Base-by-base conservation (phyloP, 1,284 basidiomycete genomes). In the Apiotrichum gracile region DNA sequence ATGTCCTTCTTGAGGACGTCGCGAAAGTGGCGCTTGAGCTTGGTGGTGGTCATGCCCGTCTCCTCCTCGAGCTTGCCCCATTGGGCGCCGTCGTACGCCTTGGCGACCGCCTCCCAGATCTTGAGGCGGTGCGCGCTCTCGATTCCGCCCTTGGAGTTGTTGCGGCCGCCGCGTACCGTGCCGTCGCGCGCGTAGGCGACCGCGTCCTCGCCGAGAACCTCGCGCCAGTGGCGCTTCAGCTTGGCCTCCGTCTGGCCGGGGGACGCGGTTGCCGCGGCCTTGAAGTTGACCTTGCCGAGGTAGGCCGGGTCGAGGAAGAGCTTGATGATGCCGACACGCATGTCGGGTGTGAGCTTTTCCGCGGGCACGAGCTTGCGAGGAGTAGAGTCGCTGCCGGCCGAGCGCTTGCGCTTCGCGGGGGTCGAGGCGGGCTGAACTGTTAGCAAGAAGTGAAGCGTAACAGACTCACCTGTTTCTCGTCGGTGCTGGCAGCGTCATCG, bases 1-100 rank as follows among this genome's bases (percentile, higher is more conserved):
- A 50, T 64, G 16, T 67, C 65, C 52, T 66, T 69, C 22, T 49
- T 51, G 58, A 69, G 58, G 24, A 63, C 62, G 21, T 69, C 63
- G 34, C 57, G 52, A n/a, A 66, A 58, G 44, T 67, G 65, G 34
- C 66, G 61, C 51, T 63, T 64, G 24, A 69, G 56, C 53, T 67
- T 69, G 27, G 51, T 48, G 27, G 35, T 48, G n/a, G 25, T 51
- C 25, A 64, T 51, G 14, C 58, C 51, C 25, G 22, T 48, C 26
- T 39, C 44, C n/a, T 45, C 45, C 26, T 42, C 43, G 6, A 61
- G 39, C 5, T 22, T 26, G 26, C 16, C 35, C 52, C 52, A 54
- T 14, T 49, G 41, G 24, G 47, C 53, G 39, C 57, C 56, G 1
- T 63, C 61, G 38, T 58, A 60, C 2, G 21, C 47, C 17, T 54